phyloP scores from a whole-genome alignment of 139 green algal genomes.

The Chlorella sp. region DNA sequence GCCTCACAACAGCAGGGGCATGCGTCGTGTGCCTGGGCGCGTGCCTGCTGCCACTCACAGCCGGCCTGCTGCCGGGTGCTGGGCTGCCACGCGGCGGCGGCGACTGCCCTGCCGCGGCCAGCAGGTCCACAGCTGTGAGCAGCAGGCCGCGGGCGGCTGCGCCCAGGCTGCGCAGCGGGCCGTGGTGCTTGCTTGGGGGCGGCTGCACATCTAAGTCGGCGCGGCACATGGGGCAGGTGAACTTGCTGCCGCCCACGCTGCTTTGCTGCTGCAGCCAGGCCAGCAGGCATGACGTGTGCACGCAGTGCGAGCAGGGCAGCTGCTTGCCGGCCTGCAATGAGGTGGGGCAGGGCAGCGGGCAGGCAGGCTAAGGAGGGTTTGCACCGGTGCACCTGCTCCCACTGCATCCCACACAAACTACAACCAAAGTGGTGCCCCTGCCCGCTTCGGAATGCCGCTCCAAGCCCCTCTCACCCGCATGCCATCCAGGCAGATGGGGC shows the following conservation, averaged over 20 bases:
- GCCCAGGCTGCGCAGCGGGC: neutral
- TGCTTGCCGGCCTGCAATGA: slow-evolving; percentile 81
- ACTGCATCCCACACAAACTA: too few relatives aligned
- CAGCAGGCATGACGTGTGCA: slow-evolving; percentile 96
- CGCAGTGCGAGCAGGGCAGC: slow-evolving; percentile 93
- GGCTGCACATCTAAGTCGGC: slow-evolving; percentile 74
- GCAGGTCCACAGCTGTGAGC: neutral
- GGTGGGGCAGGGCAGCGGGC: too few relatives aligned
- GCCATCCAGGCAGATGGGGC: slow-evolving; percentile 49
- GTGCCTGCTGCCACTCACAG: neutral
- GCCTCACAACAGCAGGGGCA: neutral
- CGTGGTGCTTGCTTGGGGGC: neutral
- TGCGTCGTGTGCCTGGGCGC: neutral
- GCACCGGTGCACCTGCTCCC: too few relatives aligned
- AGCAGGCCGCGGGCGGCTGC: neutral
- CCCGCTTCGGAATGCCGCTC: too few relatives aligned
- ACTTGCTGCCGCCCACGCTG: slow-evolving; percentile 55
- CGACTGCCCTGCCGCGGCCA: neutral
- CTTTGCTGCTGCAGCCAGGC: slow-evolving; percentile 94
- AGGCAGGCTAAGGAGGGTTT: too few relatives aligned
- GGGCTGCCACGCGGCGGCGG: too few relatives aligned
- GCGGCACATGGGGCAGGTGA: slow-evolving; percentile 93
- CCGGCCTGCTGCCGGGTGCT: neutral
- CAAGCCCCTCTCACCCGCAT: slow-evolving; percentile 36
- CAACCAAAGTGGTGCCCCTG: too few relatives aligned